Evolutionary conservation across 257 asterid species (phyloP).

Genomic region (Petunia axillaris): DNA sequence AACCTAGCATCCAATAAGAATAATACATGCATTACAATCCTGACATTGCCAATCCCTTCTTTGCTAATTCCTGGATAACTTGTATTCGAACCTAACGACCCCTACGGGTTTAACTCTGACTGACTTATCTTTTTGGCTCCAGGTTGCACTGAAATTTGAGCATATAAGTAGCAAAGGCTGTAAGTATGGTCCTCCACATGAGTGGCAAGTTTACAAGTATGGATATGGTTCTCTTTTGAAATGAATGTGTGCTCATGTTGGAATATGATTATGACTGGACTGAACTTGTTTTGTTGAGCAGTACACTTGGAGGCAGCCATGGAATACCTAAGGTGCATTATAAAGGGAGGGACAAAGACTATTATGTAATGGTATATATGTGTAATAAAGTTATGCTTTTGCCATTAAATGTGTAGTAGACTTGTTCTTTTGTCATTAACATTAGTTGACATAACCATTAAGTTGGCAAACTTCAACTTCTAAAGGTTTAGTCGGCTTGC

Average conservation of each 20-base stretch:
- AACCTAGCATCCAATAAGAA: too few relatives aligned
- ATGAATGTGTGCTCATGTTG: slow-evolving; percentile 21
- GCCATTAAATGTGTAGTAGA: too few relatives aligned
- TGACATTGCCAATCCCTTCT: too few relatives aligned
- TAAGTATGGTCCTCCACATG: slow-evolving; percentile 52
- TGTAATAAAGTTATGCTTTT: slow-evolving; percentile 11
- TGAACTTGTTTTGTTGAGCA: slow-evolving; percentile 28
- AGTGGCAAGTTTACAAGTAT: slow-evolving; percentile 57
- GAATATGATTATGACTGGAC: slow-evolving; percentile 12
- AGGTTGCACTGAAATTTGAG: slow-evolving; percentile 59
- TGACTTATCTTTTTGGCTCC: background rate
- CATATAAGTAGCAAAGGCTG: slow-evolving; percentile 55
- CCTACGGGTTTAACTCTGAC: background rate
- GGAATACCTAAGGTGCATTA: slow-evolving; percentile 52
- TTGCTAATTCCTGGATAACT: too few relatives aligned
- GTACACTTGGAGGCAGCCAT: slow-evolving; percentile 53
- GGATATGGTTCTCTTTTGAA: slow-evolving; percentile 20
- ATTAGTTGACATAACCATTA: background rate
- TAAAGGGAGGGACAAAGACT: slow-evolving; percentile 52
- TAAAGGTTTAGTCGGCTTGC: background rate
- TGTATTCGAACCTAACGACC: too few relatives aligned
- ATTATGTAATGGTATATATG: slow-evolving; percentile 46
- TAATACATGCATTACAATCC: too few relatives aligned
- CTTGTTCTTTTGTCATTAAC: too few relatives aligned
- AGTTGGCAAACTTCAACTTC: background rate